phyloP scores from a whole-genome alignment of 371 early-diverging fungal genomes.

The Syncephalastrum sp. region DNA sequence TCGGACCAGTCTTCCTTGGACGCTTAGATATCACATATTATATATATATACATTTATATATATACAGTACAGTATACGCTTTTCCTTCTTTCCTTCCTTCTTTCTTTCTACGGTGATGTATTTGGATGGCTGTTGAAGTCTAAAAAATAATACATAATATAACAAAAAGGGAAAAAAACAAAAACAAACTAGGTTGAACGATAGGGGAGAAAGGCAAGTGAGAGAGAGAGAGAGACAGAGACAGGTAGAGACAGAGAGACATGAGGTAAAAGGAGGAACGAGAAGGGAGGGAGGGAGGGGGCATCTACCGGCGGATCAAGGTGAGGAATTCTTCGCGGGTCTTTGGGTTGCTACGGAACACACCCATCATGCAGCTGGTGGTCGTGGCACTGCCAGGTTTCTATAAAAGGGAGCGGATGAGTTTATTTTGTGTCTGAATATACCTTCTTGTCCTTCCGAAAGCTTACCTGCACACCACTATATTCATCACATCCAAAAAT shows the following conservation, averaged over 20 bases:
- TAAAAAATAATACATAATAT: not conserved
- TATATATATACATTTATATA: too few species aligned
- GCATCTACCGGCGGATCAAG: conserved; percentile 52
- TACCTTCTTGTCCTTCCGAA: not conserved
- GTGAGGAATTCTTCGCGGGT: conserved; percentile 96
- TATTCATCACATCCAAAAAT: not conserved
- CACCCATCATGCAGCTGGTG: conserved; percentile 95
- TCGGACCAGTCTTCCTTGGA: too few species aligned
- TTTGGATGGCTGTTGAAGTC: not conserved
- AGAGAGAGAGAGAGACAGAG: not conserved
- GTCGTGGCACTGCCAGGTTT: conserved; percentile 94
- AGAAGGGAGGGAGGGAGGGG: not conserved
- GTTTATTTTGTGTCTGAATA: not conserved
- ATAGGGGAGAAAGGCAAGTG: not conserved
- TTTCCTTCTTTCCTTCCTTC: not conserved
- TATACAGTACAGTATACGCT: too few species aligned
- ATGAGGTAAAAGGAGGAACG: too few species aligned
- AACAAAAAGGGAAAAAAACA: not conserved
- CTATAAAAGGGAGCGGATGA: conserved; percentile 42
- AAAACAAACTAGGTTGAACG: conserved; percentile 2
- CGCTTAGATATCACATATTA: too few species aligned
- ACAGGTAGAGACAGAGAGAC: not conserved
- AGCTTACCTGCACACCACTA: conserved; percentile 47
- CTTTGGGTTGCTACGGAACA: conserved; percentile 87
- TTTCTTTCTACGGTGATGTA: conserved; percentile 3